Base-by-base conservation (phyloP, 768 basidiomycete species). In the Chalciporus sphaerocephalus region DNA sequence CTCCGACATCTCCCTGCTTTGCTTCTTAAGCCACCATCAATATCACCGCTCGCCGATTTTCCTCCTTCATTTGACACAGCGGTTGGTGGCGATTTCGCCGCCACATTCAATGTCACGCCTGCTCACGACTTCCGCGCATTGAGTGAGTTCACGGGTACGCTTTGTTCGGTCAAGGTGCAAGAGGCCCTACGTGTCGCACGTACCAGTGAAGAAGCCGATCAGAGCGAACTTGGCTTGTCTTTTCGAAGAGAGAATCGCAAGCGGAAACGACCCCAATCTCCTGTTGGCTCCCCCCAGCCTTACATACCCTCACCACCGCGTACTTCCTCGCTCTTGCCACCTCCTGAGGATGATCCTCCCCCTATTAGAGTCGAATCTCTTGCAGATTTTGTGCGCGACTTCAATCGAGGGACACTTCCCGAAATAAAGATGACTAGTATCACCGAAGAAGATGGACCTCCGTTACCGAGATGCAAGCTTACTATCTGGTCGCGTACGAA, bases 231-330 rank as follows among this genome's bases (percentile, higher is more conserved):
- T 37, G 68, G 67, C 39, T 59, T 69, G 45, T 65, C 70, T 47
- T 57, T 69, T 21, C 69, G 78, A 43, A 69, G 78, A 48, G 73
- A 79, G 41, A 73, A 61, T 33, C 71, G 77, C 56, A 85, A 79
- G 58, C 73, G 76, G 62, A 75, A 76, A 51, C 74, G 74, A 9
- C 70, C 73, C 2, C 73, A 71, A 18, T 76, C 80, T 9, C 80
- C 81, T 6, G 76, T 65, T 2, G 65, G 75, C 18, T 83, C 83
- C 0, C 82, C 83, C 5, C 75, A 78, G 46, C 79, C 81, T 0
- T 82, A 78, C 51, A 62, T 74, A 22, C 67, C 71, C 1, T 65
- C 69, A 7, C 72, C 74, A 17, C 68, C 65, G 53, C 49, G 55
- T 23, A 45, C 59, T 2, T 56, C 62, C 30, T 67, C 69, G 3